A percentile compares a stretch with the other conserved stretches of the same genome.
phyloP scores from a whole-genome alignment of 345 rosid species.

The Aurinia saxatilis region DNA sequence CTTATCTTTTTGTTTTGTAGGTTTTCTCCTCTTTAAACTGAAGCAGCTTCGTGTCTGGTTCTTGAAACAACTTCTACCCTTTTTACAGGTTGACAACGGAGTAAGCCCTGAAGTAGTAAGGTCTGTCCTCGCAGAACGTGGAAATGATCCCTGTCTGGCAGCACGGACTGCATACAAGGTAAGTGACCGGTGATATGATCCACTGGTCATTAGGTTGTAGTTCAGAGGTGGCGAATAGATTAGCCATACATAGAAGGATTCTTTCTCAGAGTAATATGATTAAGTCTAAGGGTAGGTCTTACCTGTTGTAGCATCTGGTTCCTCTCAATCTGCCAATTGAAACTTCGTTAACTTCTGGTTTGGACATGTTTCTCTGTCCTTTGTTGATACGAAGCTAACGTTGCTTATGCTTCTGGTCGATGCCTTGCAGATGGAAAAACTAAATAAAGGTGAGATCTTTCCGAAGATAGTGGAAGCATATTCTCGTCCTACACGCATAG shows the following conservation, averaged over 20 bases:
- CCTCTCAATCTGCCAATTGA: not conserved
- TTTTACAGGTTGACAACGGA: constrained; percentile 74
- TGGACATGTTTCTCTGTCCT: not conserved
- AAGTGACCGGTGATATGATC: constrained; percentile 20
- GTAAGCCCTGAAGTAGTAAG: constrained; percentile 82
- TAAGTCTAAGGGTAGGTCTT: not conserved
- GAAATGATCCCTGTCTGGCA: constrained; percentile 72
- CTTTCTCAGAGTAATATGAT: not conserved
- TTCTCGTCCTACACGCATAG: constrained; percentile 91
- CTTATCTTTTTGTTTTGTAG: not conserved
- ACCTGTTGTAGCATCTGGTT: not conserved
- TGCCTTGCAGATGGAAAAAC: constrained; percentile 59
- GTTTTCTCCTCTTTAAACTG: not conserved
- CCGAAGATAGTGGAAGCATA: constrained; percentile 82
- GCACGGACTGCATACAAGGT: constrained; percentile 74
- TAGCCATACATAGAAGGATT: not conserved
- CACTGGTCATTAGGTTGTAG: not conserved
- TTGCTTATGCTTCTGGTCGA: not conserved
- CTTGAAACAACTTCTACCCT: constrained; percentile 2
- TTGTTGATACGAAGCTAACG: not conserved
- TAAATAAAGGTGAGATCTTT: constrained; percentile 55
- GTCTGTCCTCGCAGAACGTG: constrained; percentile 80
- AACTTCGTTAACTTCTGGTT: not conserved
- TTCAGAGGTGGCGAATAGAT: not conserved
- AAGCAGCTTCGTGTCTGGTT: not conserved